Percentiles rank a stretch among this genome's conserved stretches.
These are phyloP conservation scores for Pseudogymnoascus sp. DNA, from an alignment of 2,329 filamentous ascomycete genomes.

Conservation along the genomic window DNA sequence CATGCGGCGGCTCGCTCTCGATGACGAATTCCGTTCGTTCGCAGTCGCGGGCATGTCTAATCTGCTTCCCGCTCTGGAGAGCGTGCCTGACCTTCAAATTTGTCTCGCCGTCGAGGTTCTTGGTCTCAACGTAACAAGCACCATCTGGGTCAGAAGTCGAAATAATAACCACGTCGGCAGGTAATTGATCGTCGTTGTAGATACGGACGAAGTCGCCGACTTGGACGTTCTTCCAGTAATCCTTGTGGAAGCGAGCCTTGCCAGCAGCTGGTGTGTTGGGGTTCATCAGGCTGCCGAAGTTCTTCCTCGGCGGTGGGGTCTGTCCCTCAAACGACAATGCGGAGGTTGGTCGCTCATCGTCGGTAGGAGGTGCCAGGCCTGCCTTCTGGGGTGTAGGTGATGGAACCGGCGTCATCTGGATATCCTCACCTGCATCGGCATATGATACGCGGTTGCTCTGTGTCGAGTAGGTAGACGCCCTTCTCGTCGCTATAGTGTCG, in stretches of 20 bases:
- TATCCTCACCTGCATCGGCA: conserved; percentile 56
- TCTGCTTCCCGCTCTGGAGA: conserved; percentile 69
- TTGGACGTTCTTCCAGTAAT: conserved; percentile 89
- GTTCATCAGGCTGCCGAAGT: conserved; percentile 52
- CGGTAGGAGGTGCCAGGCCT: conserved; percentile 14
- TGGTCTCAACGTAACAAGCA: conserved; percentile 95
- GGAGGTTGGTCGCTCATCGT: neutral
- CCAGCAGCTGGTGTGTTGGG: conserved; percentile 55
- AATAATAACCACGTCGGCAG: conserved; percentile 84
- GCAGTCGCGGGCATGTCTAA: conserved; percentile 87
- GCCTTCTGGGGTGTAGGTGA: conserved; percentile 57
- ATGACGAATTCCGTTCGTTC: conserved; percentile 83
- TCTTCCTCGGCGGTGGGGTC: neutral
- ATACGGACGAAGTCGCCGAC: conserved; percentile 95
- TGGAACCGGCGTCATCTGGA: conserved; percentile 95
- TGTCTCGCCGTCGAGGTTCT: conserved; percentile 95
- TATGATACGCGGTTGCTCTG: conserved; percentile 35
- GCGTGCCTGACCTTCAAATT: conserved; percentile 94
- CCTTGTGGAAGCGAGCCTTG: conserved; percentile 79
- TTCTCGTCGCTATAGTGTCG: conserved; percentile 49
- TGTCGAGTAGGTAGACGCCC: conserved; percentile 28
- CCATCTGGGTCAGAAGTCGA: conserved; percentile 91
- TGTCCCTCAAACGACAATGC: neutral
- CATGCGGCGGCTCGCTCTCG: conserved; percentile 83
- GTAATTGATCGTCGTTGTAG: conserved; percentile 92